Base-by-base conservation (phyloP, 495 filamentous ascomycete species). In the Usnea hakonensis region DNA sequence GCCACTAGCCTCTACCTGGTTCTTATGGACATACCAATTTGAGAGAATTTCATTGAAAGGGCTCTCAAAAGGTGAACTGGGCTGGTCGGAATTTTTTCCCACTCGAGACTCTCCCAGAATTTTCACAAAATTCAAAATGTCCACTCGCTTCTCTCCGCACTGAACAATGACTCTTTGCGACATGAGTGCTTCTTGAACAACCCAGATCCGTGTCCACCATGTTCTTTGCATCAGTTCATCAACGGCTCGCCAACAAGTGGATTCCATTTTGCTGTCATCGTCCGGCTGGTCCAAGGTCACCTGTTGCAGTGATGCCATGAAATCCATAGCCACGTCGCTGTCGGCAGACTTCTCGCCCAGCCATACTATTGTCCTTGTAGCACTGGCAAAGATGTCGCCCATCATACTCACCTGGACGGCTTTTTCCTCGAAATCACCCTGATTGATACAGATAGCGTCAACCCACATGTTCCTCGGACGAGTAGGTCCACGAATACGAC, bases 301-400 rank as follows among this genome's bases (percentile, higher is more conserved):
- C n/a, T 11, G 21, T 43, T 7, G 16, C 21, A 52, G 17, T 4
- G 43, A 52, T 4, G 9, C n/a, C 1, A 52, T 10, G 30, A 60
- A 46, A 35, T 60, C 58, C 58, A 60, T 60, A 16, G 58, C 58
- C 16, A 17, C 26, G 28, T 60, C 58, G 43, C 58, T 60, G 13
- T 54, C 57, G 11, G 38, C 57, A 7, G 65, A 36, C 35, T 53
- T 57, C 40, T 58, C 53, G 14, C 65, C 66, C 16, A 68, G 41
- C 53, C 61, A 68, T 36, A 67, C 58, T 19, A 50, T 33, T 19
- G 53, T 54, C 19, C 54, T n/a, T 6, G 21, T 64, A 14, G 66
- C 65, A 26, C 13, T 21, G 17, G 33, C 33, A 53, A 62, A 68
- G 16, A 68, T 68, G 11, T 14, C 36, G 6, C 66, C 19, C 67